These are phyloP conservation scores for Botrytis squamosa DNA, from an alignment of 2,329 filamentous ascomycete genomes.

Conservation along the genomic window DNA sequence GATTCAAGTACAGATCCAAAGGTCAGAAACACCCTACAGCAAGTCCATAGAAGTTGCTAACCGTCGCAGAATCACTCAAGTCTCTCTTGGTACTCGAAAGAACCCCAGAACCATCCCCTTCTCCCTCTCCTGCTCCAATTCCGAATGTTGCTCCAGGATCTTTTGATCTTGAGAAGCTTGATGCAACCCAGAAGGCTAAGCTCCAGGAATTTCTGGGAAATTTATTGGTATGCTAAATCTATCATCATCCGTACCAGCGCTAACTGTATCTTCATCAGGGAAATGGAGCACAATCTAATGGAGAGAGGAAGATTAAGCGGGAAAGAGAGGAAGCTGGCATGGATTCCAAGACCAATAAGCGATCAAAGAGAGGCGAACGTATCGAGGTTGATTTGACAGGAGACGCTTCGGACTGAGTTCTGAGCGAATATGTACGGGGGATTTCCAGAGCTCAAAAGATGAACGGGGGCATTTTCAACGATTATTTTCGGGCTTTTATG, in stretches of 20 bases:
- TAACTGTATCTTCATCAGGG: background rate
- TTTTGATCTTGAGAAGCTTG: background rate
- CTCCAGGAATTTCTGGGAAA: constrained; percentile 13
- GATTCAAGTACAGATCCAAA: constrained; percentile 14
- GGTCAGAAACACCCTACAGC: background rate
- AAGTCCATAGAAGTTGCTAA: background rate
- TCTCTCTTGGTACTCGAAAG: constrained; percentile 12
- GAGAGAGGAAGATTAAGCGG: background rate
- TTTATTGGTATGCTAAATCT: background rate
- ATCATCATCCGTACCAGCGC: background rate
- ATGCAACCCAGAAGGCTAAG: background rate
- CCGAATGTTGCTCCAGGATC: background rate
- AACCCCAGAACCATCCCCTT: background rate
- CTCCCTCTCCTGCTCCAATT: background rate
- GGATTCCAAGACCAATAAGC: background rate
- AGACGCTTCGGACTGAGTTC: constrained; percentile 5
- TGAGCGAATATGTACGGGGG: no score
- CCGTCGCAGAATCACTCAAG: background rate
- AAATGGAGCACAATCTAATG: background rate
- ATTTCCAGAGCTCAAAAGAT: no score
- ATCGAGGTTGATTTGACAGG: constrained; percentile 12
- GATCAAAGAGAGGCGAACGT: background rate
- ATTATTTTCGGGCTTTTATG: no score
- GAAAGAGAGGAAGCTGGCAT: background rate
- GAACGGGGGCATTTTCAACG: background rate